Conservation (phyloP, 108 stramenopile genomes). For the Nannochloropsis salina region DNA sequence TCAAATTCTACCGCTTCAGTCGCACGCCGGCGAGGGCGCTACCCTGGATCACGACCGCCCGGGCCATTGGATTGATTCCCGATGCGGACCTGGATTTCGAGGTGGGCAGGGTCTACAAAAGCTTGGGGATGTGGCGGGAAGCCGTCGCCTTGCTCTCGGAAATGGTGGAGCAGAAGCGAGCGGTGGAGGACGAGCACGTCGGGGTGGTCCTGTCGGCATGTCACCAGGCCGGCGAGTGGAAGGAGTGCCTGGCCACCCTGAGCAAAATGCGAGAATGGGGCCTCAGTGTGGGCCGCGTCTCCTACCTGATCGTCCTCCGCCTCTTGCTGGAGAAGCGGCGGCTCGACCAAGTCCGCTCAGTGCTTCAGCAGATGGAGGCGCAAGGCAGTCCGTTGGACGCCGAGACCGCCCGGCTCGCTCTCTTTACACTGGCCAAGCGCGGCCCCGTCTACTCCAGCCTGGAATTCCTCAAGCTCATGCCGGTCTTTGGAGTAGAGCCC, state of each 20-base stretch:
- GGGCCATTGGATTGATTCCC: background rate
- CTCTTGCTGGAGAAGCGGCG: constrained; percentile 9
- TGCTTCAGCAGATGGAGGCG: background rate
- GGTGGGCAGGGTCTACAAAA: background rate
- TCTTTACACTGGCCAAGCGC: background rate
- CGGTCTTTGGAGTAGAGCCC: background rate
- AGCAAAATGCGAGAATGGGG: background rate
- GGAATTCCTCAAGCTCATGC: constrained; percentile 13
- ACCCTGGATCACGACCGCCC: background rate
- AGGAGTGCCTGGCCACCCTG: background rate
- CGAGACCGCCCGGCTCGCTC: background rate
- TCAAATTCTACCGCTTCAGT: background rate
- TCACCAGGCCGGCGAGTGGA: background rate
- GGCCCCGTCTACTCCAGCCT: background rate
- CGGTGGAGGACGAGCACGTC: background rate
- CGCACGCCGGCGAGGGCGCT: background rate
- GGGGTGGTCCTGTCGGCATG: background rate
- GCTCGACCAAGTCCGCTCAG: background rate
- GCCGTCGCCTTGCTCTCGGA: background rate
- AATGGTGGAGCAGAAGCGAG: constrained; percentile 4
- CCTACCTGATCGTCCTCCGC: background rate
- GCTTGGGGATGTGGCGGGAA: background rate
- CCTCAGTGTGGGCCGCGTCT: background rate
- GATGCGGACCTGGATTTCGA: constrained; percentile 20
- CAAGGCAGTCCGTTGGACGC: background rate